Conservation (phyloP, 1,284 basidiomycete genomes). For the Hemileia vastatrix region DNA sequence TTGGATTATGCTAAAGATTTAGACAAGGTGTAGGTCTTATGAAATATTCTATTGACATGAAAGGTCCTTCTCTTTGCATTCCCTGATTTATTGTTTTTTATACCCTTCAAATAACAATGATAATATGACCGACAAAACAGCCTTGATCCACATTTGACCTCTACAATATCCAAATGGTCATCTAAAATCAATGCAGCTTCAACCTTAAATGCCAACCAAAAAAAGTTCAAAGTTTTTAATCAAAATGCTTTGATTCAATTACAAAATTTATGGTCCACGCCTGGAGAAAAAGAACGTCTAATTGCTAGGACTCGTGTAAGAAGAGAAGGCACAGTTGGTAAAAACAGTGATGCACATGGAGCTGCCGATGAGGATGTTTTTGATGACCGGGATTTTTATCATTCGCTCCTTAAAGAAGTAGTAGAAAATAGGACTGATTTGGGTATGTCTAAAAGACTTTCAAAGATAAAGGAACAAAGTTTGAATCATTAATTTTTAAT, state of each 20-base stretch:
- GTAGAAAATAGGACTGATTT: too few species aligned
- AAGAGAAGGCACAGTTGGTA: slow-evolving; percentile 49
- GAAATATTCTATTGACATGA: neutral
- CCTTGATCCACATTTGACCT: slow-evolving; percentile 50
- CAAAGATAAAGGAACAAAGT: slow-evolving; percentile 29
- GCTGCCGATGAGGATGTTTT: slow-evolving; percentile 51
- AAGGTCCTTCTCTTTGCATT: slow-evolving; percentile 20
- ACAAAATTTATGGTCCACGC: slow-evolving; percentile 57
- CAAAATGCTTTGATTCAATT: slow-evolving; percentile 59
- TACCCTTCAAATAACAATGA: neutral
- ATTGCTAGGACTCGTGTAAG: slow-evolving; percentile 32
- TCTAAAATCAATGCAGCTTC: slow-evolving; percentile 83
- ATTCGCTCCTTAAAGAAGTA: slow-evolving; percentile 73
- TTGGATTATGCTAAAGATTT: slow-evolving; percentile 51
- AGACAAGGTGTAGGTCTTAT: slow-evolving; percentile 12
- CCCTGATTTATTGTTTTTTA: slow-evolving; percentile 47
- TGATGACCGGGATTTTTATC: slow-evolving; percentile 85
- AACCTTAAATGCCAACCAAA: slow-evolving; percentile 47
- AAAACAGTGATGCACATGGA: slow-evolving; percentile 46
- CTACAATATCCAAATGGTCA: slow-evolving; percentile 80
- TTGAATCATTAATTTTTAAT: neutral
- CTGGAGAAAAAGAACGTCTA: slow-evolving; percentile 30
- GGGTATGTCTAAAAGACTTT: too few species aligned
- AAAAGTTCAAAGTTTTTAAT: slow-evolving; percentile 57
- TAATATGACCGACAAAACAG: neutral